Conservation (phyloP, 495 filamentous ascomycete species). For the Aspergillus mulundensis region DNA sequence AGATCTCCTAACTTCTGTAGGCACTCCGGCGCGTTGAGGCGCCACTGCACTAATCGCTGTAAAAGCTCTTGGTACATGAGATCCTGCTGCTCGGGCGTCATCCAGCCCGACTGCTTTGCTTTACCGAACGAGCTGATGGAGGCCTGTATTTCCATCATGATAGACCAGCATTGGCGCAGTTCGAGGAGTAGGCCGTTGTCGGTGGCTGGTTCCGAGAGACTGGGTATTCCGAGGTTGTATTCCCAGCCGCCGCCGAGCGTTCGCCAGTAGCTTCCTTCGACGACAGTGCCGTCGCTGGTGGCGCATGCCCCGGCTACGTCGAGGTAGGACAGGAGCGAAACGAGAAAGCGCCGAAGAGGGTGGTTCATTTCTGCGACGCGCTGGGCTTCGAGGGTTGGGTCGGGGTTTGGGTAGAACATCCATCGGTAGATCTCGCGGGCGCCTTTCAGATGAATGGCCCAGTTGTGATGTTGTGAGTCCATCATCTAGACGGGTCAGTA, state of each 20-base stretch:
- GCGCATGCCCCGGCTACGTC: conserved; percentile 42
- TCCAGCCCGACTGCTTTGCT: conserved; percentile 30
- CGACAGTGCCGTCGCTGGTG: conserved; percentile 36
- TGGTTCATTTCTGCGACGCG: conserved; percentile 35
- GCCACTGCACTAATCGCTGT: conserved; percentile 32
- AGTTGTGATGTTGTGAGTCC: conserved; percentile 42
- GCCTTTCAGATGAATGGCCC: conserved; percentile 40
- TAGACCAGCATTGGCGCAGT: conserved; percentile 33
- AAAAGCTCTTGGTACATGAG: conserved; percentile 32
- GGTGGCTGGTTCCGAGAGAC: conserved; percentile 21
- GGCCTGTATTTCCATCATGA: conserved; percentile 41
- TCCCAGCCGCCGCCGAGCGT: conserved; percentile 40
- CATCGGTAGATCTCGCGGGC: conserved; percentile 40
- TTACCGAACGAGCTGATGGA: conserved; percentile 36
- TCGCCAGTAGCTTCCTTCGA: conserved; percentile 39
- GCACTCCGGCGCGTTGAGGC: conserved; percentile 28
- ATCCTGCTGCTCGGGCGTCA: conserved; percentile 33
- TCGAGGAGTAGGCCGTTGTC: conserved; percentile 30
- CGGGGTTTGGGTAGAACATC: conserved; percentile 30
- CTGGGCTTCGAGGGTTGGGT: conserved; percentile 27
- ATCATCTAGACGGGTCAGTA: conserved; percentile 31
- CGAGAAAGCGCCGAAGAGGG: conserved; percentile 36
- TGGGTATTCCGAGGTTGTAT: conserved; percentile 38
- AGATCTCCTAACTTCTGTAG: conserved; percentile 29
- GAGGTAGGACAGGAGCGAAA: conserved; percentile 39